Evolutionary conservation across 1,284 basidiomycete species (phyloP), one percentile per base, ranked within the genome.

Genomic region (Cronartium quercuum): DNA sequence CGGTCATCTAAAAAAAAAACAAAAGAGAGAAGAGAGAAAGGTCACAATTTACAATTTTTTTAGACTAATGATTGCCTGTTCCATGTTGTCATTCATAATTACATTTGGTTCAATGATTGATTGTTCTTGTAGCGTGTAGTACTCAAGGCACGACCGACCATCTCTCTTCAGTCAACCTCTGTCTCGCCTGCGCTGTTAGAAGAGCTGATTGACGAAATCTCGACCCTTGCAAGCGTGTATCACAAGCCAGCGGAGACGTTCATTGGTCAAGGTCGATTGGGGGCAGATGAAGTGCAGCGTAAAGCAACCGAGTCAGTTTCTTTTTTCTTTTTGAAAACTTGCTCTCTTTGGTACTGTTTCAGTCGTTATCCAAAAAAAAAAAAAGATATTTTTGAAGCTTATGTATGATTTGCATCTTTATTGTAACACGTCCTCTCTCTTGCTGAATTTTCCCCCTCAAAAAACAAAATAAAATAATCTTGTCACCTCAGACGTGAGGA

Each of bases 101-200:
- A 21, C 21, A 44, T 44, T 62, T 7, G 34, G 42, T 63, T 15
- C 38, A 29, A 2, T 61, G 18, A 18, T 61, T 51, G 15, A 18
- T 29, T 4, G 34, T 24, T 3, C 34, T 24, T 66, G 4, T 79
- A 94, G 91, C 87, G 90, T 69, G 94, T 98, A 51, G 92, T 98
- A 12, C 86, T 98, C 15, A 91, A 94, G 0, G 86, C 89, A 73
- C 87, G 94, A 74, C 96, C 95, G 15, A 94, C 94, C 12, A 99
- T 98, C 81, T 90, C 90, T 5, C 88, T 98, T 61, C 91, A 93
- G 0, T 87, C 90, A 66, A 95, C 92, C 40, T 93, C 91, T 0
- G 92, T 99, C 0, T 86, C 95, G 0, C 88, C 92, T 1, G 91
- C 88, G 0, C 84, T 98, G n/a, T 84, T 98, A 29, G 94, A 98